Percentiles rank a stretch among this genome's conserved stretches.
These are phyloP conservation scores for Planoprotostelium fungivorum DNA, from an alignment of 78 protist genomes.

Conservation along the genomic window DNA sequence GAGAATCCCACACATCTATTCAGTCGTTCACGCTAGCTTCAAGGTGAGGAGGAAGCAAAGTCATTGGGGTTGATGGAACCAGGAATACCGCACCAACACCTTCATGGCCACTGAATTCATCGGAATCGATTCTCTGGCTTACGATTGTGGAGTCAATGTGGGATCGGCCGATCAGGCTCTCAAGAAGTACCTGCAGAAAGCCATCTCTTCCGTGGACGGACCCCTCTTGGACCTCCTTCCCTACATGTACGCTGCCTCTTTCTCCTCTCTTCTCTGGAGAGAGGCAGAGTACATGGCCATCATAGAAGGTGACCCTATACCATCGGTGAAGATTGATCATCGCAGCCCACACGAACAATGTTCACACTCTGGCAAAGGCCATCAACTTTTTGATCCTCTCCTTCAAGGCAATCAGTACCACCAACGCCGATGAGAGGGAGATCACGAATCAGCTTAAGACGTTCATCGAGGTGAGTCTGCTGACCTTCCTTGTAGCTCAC, in stretches of 20 bases:
- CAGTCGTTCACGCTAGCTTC: constrained; percentile 37
- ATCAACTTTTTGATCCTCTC: constrained; percentile 35
- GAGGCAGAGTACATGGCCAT: constrained; percentile 41
- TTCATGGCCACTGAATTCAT: constrained; percentile 45
- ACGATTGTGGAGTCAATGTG: constrained; percentile 53
- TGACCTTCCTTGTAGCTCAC: constrained; percentile 19
- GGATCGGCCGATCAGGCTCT: constrained; percentile 65
- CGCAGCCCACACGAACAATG: constrained; percentile 38
- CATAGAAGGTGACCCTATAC: constrained; percentile 19
- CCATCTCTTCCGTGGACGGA: constrained; percentile 13
- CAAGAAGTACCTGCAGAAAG: constrained; percentile 39
- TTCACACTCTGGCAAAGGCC: constrained; percentile 29
- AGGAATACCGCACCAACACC: constrained; percentile 44
- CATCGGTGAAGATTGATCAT: neutral
- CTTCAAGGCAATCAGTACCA: constrained; percentile 27
- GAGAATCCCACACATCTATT: constrained; percentile 27
- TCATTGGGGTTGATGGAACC: neutral
- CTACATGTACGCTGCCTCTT: constrained; percentile 44
- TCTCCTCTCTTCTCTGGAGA: constrained; percentile 33
- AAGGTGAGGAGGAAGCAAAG: neutral
- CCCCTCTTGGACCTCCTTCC: constrained; percentile 54
- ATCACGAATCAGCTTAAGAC: constrained; percentile 1
- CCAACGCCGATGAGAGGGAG: constrained; percentile 43
- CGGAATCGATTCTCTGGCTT: constrained; percentile 51
- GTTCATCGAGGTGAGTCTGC: constrained; percentile 41